These are phyloP conservation scores for Exutisphaerella laricina DNA, from an alignment of 2,329 filamentous ascomycete genomes.

Conservation along the genomic window DNA sequence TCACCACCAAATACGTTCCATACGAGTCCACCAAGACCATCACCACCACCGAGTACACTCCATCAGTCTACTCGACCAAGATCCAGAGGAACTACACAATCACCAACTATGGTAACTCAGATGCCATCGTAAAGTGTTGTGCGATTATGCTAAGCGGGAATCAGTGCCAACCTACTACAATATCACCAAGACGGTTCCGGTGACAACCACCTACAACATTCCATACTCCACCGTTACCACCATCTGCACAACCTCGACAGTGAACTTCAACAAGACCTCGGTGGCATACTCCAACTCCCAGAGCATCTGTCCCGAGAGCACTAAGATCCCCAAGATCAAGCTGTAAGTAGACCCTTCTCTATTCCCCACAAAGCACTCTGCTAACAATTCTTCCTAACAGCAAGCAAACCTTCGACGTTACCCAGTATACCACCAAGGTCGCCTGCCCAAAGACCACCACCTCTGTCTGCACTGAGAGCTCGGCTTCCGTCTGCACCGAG, in stretches of 20 bases:
- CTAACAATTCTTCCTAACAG: conserved; percentile 1
- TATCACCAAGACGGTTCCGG: conserved; percentile 14
- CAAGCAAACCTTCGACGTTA: conserved; percentile 5
- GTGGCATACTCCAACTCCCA: conserved; percentile 3
- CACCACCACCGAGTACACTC: conserved; percentile 15
- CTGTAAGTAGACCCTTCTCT: conserved; percentile 4
- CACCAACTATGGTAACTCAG: conserved; percentile 8
- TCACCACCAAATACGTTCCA: conserved; percentile 14
- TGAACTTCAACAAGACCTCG: conserved; percentile 12
- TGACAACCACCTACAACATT: conserved; percentile 14
- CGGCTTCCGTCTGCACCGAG: conserved; percentile 15
- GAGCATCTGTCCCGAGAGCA: conserved; percentile 12
- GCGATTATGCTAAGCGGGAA: neutral
- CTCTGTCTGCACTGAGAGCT: conserved; percentile 4
- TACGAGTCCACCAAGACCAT: conserved; percentile 15
- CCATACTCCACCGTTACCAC: conserved; percentile 12
- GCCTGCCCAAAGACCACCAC: conserved; percentile 12
- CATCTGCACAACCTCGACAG: conserved; percentile 16
- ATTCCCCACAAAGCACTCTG: neutral
- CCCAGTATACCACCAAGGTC: conserved; percentile 10
- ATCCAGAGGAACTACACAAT: conserved; percentile 5
- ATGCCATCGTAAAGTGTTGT: neutral
- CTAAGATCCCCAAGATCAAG: conserved; percentile 6
- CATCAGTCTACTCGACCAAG: conserved; percentile 9
- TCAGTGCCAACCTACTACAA: conserved; percentile 12